phyloP scores from a whole-genome alignment of 306 rosid species.

The Benincasa hispida region DNA sequence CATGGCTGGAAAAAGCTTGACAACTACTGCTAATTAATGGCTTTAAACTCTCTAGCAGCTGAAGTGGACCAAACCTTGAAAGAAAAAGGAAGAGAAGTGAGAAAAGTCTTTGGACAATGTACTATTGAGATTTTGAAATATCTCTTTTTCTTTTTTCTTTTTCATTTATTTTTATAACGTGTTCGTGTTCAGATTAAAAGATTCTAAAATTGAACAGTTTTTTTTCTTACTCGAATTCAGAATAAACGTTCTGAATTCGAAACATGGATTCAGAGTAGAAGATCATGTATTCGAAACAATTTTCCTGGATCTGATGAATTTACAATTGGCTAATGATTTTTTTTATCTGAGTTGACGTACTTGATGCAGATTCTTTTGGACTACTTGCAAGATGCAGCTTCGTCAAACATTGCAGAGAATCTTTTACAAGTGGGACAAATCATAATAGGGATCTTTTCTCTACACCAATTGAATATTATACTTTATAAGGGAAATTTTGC shows the following conservation, averaged over 20 bases:
- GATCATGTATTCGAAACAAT: background rate
- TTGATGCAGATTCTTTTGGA: background rate
- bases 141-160: background rate
- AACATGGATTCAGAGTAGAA: too few relatives aligned
- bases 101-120: background rate
- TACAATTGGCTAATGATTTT: background rate
- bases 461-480: background rate
- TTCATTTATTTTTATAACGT: too few relatives aligned
- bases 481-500: background rate
- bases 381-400: background rate
- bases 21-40: background rate
- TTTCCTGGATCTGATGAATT: background rate
- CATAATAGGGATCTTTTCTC: background rate
- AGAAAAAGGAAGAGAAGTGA: background rate
- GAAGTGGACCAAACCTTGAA: background rate
- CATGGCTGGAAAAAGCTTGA: slow-evolving; percentile 9
- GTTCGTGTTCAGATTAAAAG: too few relatives aligned
- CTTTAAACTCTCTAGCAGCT: background rate
- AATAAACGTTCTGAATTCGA: too few relatives aligned
- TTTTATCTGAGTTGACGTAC: background rate
- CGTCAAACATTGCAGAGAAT: background rate
- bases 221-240: too few relatives aligned
- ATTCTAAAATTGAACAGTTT: too few relatives aligned
- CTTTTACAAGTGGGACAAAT: background rate
- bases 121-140: background rate